Base-by-base conservation (phyloP, 73 alveolate genomes). In the Paramecium pentaurelia region DNA sequence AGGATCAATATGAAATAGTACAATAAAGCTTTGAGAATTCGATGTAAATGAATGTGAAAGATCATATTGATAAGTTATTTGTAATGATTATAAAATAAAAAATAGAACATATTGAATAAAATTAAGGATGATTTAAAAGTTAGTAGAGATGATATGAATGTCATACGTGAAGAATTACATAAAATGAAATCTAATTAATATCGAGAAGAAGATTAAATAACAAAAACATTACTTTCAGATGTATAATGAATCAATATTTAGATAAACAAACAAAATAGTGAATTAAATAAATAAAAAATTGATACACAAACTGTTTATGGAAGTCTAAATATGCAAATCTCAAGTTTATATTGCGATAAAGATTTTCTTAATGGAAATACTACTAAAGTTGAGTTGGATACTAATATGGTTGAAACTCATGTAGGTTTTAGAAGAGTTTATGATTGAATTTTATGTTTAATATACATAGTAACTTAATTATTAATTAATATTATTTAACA, bases 371-470 rank as follows among this genome's bases (percentile, higher is more conserved):
- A 80, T 80, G 91, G 75, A 27, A 27, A 42, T 30, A 36, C 77
- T 42, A 36, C 47, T 27, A 45, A 80, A n/a, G 91, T 49, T 22
- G 75, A 80, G 22, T 49, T 80, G 34, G 30, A 80, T 42, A 80
- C 91, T 25, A 80, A 80, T 47, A 45, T 80, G 75, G 91, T 80
- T 20, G 91, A 80, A 80, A 80, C 91, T 27, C 91, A 80, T 80
- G 91, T 80, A 18, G 91, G 91, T 14, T 80, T 80, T 80, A 80
- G 91, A 27, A 80, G 91, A 25, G 91, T 80, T 25, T 80, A 75
- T 75, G 88, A 75, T 75, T 75, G 88, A 75, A 36, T 68, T 54
- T 16, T n/a, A 54, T 54, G 9, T 54, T 12, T 54, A 54, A 25
- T 54, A 54, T 54, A 54, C 32, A 18, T 54, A 54, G 30, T 4